A percentile compares a stretch with the other conserved stretches of the same genome.
Evolutionary conservation across 345 rosid species (phyloP).

Genomic region (Moricandia moricandioides): DNA sequence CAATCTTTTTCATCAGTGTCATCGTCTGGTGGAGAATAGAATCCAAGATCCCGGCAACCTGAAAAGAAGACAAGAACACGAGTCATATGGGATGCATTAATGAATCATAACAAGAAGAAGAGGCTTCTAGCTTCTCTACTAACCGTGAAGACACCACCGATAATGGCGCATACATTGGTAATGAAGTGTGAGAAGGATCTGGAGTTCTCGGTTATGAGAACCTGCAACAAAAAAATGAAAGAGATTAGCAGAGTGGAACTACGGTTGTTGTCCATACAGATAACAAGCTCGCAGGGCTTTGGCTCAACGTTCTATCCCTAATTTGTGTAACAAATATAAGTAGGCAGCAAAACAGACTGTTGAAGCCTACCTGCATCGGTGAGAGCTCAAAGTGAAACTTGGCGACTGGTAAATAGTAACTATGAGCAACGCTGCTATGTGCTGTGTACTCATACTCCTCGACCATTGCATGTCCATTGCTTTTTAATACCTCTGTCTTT

Average conservation of each 20-base stretch:
- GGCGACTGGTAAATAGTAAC: slow-evolving; percentile 66
- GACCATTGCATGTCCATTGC: slow-evolving; percentile 46
- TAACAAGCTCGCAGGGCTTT: neutral
- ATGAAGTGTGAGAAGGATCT: slow-evolving; percentile 92
- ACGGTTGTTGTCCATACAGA: neutral
- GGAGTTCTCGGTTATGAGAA: slow-evolving; percentile 68
- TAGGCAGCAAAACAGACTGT: neutral
- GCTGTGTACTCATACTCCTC: slow-evolving; percentile 98
- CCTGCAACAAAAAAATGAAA: slow-evolving; percentile 42
- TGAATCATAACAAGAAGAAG: neutral
- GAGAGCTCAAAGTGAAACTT: slow-evolving; percentile 96
- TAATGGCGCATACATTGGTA: slow-evolving; percentile 93
- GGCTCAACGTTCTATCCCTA: neutral
- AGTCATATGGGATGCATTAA: neutral
- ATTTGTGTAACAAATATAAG: slow-evolving; percentile 15
- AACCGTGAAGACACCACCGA: slow-evolving; percentile 99
- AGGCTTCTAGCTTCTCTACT: slow-evolving; percentile 34
- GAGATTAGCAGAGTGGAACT: slow-evolving; percentile 1
- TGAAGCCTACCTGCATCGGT: slow-evolving; percentile 84
- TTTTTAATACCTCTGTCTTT: slow-evolving; percentile 77
- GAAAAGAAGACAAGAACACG: slow-evolving; percentile 25
- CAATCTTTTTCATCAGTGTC: slow-evolving; percentile 85
- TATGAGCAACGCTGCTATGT: slow-evolving; percentile 84
- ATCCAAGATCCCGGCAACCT: slow-evolving; percentile 99
- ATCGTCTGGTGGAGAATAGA: slow-evolving; percentile 75